Evolutionary conservation across 768 basidiomycete genomes (phyloP).

Genomic region (Xerocomellus chrysenteron): DNA sequence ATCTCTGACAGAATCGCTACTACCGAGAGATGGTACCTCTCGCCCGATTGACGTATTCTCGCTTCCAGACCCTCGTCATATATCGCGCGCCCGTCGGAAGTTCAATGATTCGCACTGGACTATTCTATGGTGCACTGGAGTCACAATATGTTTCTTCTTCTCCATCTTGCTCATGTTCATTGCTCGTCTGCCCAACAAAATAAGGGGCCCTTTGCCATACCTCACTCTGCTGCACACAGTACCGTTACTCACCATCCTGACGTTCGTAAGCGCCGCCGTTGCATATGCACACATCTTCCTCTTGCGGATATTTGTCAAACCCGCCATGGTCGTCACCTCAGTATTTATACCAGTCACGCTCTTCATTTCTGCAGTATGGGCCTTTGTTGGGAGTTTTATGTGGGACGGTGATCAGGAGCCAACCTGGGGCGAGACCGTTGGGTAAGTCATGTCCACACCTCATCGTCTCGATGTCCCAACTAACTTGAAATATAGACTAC

Average conservation of each 20-base stretch:
- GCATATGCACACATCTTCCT: slow-evolving; percentile 77
- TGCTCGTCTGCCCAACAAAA: slow-evolving; percentile 40
- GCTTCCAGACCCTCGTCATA: slow-evolving; percentile 72
- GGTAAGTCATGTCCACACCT: slow-evolving; percentile 45
- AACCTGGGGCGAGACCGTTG: slow-evolving; percentile 81
- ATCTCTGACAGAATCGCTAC: slow-evolving; percentile 75
- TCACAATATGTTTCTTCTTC: slow-evolving; percentile 60
- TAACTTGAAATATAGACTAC: slow-evolving; percentile 27
- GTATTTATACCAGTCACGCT: slow-evolving; percentile 74
- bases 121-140: slow-evolving; percentile 58
- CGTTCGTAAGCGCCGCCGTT: slow-evolving; percentile 63
- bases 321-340: slow-evolving; percentile 76
- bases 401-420: slow-evolving; percentile 53
- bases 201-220: slow-evolving; percentile 47
- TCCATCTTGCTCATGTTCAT: slow-evolving; percentile 66
- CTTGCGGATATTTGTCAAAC: slow-evolving; percentile 77
- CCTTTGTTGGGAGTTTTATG: slow-evolving; percentile 78
- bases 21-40: slow-evolving; percentile 68
- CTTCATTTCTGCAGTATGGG: slow-evolving; percentile 75
- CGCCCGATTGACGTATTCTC: slow-evolving; percentile 71
- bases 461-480: neutral
- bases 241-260: slow-evolving; percentile 71
- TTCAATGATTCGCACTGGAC: slow-evolving; percentile 77
- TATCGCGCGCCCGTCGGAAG: slow-evolving; percentile 62
- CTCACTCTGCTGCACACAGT: slow-evolving; percentile 74